Evolutionary conservation across 2,329 filamentous ascomycete genomes (phyloP).

Genomic region (Fusarium caatingaense): DNA sequence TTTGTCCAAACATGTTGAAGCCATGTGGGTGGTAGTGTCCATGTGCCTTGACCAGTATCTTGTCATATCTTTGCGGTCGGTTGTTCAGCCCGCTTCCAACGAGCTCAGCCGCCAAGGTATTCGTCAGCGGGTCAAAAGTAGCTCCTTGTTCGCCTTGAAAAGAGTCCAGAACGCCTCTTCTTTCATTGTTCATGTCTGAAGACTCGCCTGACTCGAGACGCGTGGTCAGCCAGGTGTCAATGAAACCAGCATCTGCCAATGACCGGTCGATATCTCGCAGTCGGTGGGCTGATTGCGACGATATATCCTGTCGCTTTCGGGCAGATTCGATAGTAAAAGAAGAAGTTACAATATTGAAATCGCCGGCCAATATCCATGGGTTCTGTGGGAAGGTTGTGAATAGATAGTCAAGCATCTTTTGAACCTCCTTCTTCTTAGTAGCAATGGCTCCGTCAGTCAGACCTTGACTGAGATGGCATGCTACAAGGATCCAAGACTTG

Average conservation of each 20-base stretch:
- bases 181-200: slow-evolving; percentile 41
- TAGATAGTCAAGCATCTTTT: slow-evolving; percentile 61
- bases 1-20: slow-evolving; percentile 69
- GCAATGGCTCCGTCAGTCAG: slow-evolving; percentile 68
- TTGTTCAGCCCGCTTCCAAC: slow-evolving; percentile 60
- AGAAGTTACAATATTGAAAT: slow-evolving; percentile 74
- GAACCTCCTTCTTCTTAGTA: slow-evolving; percentile 67
- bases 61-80: slow-evolving; percentile 73
- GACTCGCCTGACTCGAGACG: slow-evolving; percentile 58
- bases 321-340: slow-evolving; percentile 65
- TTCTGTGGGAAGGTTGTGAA: slow-evolving; percentile 53
- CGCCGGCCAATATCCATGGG: slow-evolving; percentile 69
- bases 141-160: slow-evolving; percentile 72
- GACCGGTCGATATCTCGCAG: slow-evolving; percentile 60
- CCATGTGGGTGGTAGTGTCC: slow-evolving; percentile 52
- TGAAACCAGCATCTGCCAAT: slow-evolving; percentile 59
- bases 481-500: slow-evolving; percentile 62
- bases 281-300: slow-evolving; percentile 56
- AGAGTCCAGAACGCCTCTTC: slow-evolving; percentile 49
- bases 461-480: slow-evolving; percentile 71
- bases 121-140: slow-evolving; percentile 71
- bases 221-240: slow-evolving; percentile 64
- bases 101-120: slow-evolving; percentile 65
- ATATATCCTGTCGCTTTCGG: slow-evolving; percentile 64
- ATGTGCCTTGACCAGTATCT: slow-evolving; percentile 63